Base-by-base conservation (phyloP, 805 yeast genomes). In the Starmerella davenportii region DNA sequence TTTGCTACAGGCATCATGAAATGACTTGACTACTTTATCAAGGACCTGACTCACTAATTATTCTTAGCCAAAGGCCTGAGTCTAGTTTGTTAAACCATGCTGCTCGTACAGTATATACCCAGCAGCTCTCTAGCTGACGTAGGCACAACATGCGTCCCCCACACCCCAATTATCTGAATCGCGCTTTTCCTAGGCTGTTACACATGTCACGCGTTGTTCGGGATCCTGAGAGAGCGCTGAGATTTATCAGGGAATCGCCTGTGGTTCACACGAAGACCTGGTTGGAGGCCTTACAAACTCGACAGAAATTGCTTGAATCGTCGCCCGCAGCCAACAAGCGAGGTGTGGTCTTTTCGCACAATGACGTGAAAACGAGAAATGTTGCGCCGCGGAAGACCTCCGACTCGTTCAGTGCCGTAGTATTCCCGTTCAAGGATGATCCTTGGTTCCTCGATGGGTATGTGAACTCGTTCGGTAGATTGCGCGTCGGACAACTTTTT, bases 401-500 rank as follows among this genome's bases (percentile, higher is more conserved):
- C 11, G 95, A 84, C 47, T 80, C 93, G 2, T 59, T 56, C 44
- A 60, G 63, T 2, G 48, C 48, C 19, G 61, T 60, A 2, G 33
- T 69, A 1, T 62, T 85, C 36, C 94, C 95, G 0, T 84, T 85
- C 63, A 79, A 79, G 50, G 79, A 79, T 43, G 93, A 85, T 54
- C 62, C 69, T 27, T 74, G 78, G 72, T 64, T 82, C 21, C 72
- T 92, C 45, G 96, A 85, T 54, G 72, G 84, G 35, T 85, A 85
- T 53, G 78, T 81, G 51, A 80, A 79, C 56, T 85, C 94, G 3
- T 77, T 75, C 41, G 95, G 95, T n/a, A 69, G 94, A 46, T 66
- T 84, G 52, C 67, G 95, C 52, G 81, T 81, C 50, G 96, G 95
- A 30, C 94, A 84, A 57, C 65, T 85, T 46, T 85, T 85, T 59